Conservation (phyloP, 441 rosid species). For the Populus hybrid region DNA sequence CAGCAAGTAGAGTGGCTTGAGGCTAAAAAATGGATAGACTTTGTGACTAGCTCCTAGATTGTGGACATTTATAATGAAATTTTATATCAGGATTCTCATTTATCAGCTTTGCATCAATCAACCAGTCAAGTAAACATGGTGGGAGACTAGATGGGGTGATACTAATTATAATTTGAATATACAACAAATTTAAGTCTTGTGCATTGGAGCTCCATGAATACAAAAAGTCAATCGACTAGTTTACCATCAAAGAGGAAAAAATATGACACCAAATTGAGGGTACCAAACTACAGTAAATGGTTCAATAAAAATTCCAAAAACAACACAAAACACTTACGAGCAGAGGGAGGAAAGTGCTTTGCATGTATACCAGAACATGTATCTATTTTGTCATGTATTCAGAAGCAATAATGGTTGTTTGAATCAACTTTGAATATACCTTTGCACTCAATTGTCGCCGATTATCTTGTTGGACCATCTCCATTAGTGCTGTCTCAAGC, state of each 20-base stretch:
- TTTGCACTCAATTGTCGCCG: conserved; percentile 79
- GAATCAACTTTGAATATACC: conserved; percentile 41
- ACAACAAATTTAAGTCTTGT: not conserved
- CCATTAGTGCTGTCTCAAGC: conserved; percentile 97
- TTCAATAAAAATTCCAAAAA: not conserved
- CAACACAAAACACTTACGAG: not conserved
- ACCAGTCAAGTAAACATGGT: not conserved
- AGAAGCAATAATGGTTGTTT: conserved; percentile 5
- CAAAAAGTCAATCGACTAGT: not conserved
- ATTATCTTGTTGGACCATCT: conserved; percentile 92
- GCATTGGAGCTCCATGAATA: conserved; percentile 8
- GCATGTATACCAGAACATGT: not conserved
- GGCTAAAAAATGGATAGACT: conserved; percentile 6
- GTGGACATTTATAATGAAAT: not conserved
- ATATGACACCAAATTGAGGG: not conserved
- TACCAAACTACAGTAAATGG: not conserved
- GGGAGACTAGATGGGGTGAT: not conserved
- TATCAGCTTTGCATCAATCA: not conserved
- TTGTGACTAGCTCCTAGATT: not conserved
- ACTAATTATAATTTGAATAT: not conserved
- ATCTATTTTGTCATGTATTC: not conserved
- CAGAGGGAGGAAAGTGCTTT: not conserved
- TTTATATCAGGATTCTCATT: not conserved
- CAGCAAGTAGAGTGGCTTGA: conserved; percentile 9
- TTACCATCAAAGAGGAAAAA: not conserved